phyloP scores from a whole-genome alignment of 257 asterid species.

The Capsicum baccatum region DNA sequence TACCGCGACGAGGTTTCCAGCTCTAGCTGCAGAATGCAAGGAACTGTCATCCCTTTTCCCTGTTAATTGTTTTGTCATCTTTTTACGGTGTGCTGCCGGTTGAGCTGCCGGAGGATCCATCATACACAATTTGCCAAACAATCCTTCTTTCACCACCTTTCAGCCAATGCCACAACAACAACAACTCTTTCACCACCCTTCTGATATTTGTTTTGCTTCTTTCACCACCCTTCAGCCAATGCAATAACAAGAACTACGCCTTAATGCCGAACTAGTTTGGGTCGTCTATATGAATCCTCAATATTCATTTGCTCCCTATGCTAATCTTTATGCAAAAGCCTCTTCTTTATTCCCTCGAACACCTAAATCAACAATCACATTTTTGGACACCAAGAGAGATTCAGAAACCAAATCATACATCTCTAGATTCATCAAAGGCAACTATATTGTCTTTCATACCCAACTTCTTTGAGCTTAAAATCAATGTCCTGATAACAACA shows the following conservation, averaged over 20 bases:
- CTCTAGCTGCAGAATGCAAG: conserved; percentile 57
- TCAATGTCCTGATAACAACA: neutral
- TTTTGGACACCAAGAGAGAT: neutral
- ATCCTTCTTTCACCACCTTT: too few relatives aligned
- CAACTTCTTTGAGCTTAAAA: neutral
- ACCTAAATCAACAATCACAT: too few relatives aligned
- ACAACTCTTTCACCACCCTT: neutral
- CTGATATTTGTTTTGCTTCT: neutral
- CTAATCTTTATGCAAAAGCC: conserved; percentile 12
- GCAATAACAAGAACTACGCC: neutral
- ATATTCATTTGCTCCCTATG: neutral
- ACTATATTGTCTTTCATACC: neutral
- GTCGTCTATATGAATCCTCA: neutral
- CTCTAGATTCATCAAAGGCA: neutral
- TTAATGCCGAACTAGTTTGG: neutral
- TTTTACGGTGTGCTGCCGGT: conserved; percentile 34
- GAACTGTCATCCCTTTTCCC: conserved; percentile 55
- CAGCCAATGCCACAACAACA: neutral
- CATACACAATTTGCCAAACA: neutral
- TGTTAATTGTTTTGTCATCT: conserved; percentile 58
- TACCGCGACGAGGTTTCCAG: conserved; percentile 43
- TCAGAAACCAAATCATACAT: neutral
- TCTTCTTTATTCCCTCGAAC: too few relatives aligned
- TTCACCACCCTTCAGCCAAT: neutral
- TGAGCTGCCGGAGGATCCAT: conserved; percentile 19